phyloP scores from a whole-genome alignment of 2,329 filamentous ascomycete genomes.

The Colletotrichum limetticola region DNA sequence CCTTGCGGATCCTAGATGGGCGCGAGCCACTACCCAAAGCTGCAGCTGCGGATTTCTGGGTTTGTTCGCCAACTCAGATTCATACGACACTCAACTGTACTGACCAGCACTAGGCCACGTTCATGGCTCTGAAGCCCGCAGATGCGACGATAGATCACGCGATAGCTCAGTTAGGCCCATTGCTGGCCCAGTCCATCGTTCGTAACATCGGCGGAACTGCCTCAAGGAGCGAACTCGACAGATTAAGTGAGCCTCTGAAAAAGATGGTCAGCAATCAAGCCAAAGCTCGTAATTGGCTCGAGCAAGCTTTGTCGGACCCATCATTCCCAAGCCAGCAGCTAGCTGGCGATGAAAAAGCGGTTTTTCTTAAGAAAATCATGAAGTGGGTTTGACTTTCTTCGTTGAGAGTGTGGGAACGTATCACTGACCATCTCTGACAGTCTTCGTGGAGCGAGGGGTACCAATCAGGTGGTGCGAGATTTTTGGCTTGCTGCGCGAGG shows the following conservation, averaged over 20 bases:
- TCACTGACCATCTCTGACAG: constrained; percentile 47
- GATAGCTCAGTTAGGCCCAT: constrained; percentile 69
- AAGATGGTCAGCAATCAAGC: constrained; percentile 70
- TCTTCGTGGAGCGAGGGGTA: constrained; percentile 71
- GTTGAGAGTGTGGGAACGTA: not conserved
- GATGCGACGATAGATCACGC: constrained; percentile 58
- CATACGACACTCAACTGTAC: not conserved
- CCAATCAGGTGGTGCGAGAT: constrained; percentile 75
- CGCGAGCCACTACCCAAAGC: constrained; percentile 81
- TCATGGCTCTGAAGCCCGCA: constrained; percentile 59
- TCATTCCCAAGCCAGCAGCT: constrained; percentile 71
- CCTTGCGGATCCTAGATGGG: constrained; percentile 75
- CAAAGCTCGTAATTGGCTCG: constrained; percentile 70
- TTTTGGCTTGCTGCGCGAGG: constrained; percentile 78
- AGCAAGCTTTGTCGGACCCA: constrained; percentile 65
- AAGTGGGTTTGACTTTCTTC: constrained; percentile 56
- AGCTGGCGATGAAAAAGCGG: constrained; percentile 65
- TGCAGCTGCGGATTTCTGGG: constrained; percentile 81
- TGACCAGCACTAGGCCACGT: constrained; percentile 57
- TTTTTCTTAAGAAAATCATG: constrained; percentile 75
- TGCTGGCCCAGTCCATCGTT: constrained; percentile 68
- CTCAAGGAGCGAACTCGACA: constrained; percentile 77
- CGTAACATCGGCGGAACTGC: constrained; percentile 76
- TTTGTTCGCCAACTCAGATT: constrained; percentile 47
- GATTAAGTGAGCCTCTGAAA: constrained; percentile 76